These are phyloP conservation scores for Castanopsis chinensis DNA, from an alignment of 306 rosid genomes.

Conservation along the genomic window DNA sequence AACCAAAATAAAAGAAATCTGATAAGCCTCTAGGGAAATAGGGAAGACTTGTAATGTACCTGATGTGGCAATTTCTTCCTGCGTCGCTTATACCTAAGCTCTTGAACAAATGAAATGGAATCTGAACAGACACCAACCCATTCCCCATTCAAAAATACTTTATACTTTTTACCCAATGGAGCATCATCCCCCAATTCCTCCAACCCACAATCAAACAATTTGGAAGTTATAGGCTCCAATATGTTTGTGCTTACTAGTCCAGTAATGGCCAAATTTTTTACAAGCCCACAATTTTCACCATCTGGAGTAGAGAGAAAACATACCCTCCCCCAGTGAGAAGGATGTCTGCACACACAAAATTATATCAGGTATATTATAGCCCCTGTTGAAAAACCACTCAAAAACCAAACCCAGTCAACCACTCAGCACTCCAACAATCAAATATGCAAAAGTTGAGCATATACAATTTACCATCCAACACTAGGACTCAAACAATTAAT, in stretches of 20 bases:
- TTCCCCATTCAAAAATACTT: conserved; percentile 79
- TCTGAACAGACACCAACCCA: conserved; percentile 87
- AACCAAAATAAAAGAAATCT: conserved; percentile 16
- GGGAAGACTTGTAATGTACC: conserved; percentile 47
- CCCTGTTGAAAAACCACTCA: not conserved
- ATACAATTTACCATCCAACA: not conserved
- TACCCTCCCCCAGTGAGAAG: conserved; percentile 99
- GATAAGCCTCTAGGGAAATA: not conserved
- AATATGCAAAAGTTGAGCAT: not conserved
- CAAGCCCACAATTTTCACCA: conserved; percentile 98
- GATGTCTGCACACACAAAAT: conserved; percentile 73
- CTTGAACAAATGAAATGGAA: conserved; percentile 56
- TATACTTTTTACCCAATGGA: conserved; percentile 50
- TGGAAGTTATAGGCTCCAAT: conserved; percentile 39
- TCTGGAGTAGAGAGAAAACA: conserved; percentile 96
- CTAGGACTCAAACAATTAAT: not conserved
- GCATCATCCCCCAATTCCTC: conserved; percentile 71
- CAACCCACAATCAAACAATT: conserved; percentile 66
- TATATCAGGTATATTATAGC: conserved; percentile 20
- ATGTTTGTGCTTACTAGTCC: conserved; percentile 70
- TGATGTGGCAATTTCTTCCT: conserved; percentile 56
- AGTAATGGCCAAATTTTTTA: conserved; percentile 84
- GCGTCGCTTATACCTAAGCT: conserved; percentile 61
- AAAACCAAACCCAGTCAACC: not conserved
- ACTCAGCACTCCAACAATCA: not conserved